Base-by-base conservation (phyloP, 257 asterid species). In the Misopates orontium region DNA sequence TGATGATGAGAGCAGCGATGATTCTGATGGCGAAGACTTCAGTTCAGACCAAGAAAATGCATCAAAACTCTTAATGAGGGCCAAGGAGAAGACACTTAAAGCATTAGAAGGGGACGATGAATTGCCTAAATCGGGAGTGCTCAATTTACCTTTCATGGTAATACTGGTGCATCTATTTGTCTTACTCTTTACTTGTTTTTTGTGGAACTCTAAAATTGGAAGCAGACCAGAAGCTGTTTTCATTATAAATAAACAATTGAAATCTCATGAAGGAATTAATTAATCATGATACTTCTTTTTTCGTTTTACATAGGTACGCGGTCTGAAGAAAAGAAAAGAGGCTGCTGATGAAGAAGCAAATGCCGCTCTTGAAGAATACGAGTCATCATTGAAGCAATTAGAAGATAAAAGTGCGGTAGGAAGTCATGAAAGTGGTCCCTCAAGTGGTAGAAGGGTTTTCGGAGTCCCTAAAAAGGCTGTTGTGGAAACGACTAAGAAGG, bases 131-230 rank as follows among this genome's bases (percentile, higher is more conserved):
- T 78, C 95, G 8, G 99, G 96, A 74, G 87, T 94, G 75, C 84
- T 85, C 67, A 80, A 95, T 64, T 82, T 94, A 81, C 96, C 97
- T 32, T 94, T 94, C 86, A 90, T 90, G 99, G 99, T 94, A 79
- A 60, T 32, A 50, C 68, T 71, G 25, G 67, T 63, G 66, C 68
- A 32, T 64, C 31, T 64, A 50, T 70, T 3, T 28, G 3, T 54
- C 53, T 14, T 75, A 41, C 10, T 48, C 40, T 62, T 51, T 25
- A 44, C 32, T 50, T 19, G 22, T 44, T 67, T 36, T 53, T 28
- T 41, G 21, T 28, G 52, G 61, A 51, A 24, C 23, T 57, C 11
- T 42, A 54, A 17, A 32, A 54, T 55, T 57, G 47, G 8, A 42
- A 24, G 67, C 60, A 50, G 36, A 44, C 47, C 39, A 17, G 59